phyloP scores from a whole-genome alignment of 2,329 filamentous ascomycete genomes.

The Calonectria henricotiae region DNA sequence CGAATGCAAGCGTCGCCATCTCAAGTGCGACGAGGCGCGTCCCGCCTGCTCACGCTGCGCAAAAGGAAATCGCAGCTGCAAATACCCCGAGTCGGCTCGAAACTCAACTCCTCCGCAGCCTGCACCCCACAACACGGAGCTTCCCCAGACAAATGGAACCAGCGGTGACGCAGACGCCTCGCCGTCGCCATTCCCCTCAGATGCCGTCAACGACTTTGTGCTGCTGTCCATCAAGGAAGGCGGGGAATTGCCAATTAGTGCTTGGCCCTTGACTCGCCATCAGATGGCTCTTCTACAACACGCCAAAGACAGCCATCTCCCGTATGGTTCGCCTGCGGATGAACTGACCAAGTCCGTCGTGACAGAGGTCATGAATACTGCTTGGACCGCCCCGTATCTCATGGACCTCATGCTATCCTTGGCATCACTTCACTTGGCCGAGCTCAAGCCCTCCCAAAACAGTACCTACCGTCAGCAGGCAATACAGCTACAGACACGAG shows the following conservation, averaged over 20 bases:
- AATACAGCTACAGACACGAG: conserved; percentile 31
- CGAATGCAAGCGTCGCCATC: conserved; percentile 62
- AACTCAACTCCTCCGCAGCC: background rate
- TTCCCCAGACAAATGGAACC: background rate
- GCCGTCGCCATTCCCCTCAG: background rate
- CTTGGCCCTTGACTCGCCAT: conserved; percentile 29
- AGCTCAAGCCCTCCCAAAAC: conserved; percentile 14
- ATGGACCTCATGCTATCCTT: conserved; percentile 25
- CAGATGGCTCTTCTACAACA: conserved; percentile 24
- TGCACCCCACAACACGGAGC: background rate
- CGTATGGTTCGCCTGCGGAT: conserved; percentile 1
- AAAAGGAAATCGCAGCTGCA: conserved; percentile 14
- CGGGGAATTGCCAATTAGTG: background rate
- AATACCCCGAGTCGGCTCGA: background rate
- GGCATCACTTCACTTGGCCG: conserved; percentile 21
- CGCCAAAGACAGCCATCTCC: conserved; percentile 4
- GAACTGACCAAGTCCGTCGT: background rate
- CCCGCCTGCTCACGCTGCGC: conserved; percentile 26
- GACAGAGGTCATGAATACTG: background rate
- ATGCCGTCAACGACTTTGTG: conserved; percentile 21
- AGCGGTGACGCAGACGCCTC: background rate
- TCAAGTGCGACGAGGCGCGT: conserved; percentile 59
- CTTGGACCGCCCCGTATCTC: conserved; percentile 29
- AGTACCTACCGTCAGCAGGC: conserved; percentile 25
- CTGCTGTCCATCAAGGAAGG: background rate